Evolutionary conservation across 2,329 filamentous ascomycete genomes (phyloP).

Genomic region (Amesomyces nigricolor): DNA sequence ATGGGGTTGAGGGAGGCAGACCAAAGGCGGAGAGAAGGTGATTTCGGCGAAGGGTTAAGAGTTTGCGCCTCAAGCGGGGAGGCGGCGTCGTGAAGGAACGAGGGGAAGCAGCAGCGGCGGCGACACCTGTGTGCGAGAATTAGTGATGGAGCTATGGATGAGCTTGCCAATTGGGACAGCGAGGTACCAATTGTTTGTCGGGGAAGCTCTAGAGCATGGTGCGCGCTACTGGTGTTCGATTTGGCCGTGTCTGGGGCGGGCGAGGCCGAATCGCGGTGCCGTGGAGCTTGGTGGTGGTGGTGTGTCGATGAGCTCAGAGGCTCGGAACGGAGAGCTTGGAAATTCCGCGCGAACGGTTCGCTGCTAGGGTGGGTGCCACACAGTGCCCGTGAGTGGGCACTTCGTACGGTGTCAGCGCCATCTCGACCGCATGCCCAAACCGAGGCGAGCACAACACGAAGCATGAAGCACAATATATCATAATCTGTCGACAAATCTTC

Average conservation of each 20-base stretch:
- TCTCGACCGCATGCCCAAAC: too few relatives aligned
- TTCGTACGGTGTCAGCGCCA: too few relatives aligned
- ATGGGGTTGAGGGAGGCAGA: neutral
- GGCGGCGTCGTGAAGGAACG: neutral
- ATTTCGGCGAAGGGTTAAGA: too few relatives aligned
- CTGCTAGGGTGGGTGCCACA: neutral
- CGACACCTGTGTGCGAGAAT: neutral
- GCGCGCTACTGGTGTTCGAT: neutral
- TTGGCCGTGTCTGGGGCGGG: neutral
- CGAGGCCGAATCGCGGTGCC: neutral
- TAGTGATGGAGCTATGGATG: neutral
- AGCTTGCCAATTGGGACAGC: neutral
- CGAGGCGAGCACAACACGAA: too few relatives aligned
- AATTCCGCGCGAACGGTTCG: conserved; percentile 2
- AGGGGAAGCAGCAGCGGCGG: neutral
- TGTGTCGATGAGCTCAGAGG: neutral
- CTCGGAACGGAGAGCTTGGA: conserved; percentile 4
- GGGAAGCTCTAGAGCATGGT: conserved; percentile 4
- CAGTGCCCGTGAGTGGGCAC: too few relatives aligned
- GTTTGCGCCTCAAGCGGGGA: too few relatives aligned
- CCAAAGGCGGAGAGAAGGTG: too few relatives aligned
- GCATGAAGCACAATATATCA: neutral
- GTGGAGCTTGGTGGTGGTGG: neutral
- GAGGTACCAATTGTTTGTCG: conserved; percentile 6
- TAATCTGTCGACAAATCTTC: neutral